These are phyloP conservation scores for Monosporascus ibericus DNA, from an alignment of 2,329 filamentous ascomycete genomes.

Conservation along the genomic window DNA sequence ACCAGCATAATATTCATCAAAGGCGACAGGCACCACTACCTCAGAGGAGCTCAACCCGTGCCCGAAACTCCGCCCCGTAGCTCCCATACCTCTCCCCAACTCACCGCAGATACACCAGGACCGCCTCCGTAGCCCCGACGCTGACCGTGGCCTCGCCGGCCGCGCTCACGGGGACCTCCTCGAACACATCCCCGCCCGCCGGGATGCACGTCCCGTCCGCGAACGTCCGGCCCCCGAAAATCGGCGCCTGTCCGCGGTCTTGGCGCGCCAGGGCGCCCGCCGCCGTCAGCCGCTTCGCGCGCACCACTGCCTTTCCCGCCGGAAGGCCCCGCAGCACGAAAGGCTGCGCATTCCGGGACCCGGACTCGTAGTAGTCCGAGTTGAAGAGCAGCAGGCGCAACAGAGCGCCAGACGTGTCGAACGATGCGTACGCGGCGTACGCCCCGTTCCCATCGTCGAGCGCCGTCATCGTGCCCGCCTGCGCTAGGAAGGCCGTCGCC, in stretches of 20 bases:
- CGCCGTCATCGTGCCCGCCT: constrained; percentile 35
- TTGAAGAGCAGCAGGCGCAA: constrained; percentile 38
- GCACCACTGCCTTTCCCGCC: constrained; percentile 22
- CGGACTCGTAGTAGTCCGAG: constrained; percentile 34
- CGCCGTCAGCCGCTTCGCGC: constrained; percentile 39
- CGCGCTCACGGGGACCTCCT: constrained; percentile 24
- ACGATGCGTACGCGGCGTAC: constrained; percentile 42
- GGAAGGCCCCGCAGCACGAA: constrained; percentile 37
- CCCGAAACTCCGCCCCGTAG: too few relatives aligned
- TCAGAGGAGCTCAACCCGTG: too few relatives aligned
- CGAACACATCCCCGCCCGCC: constrained; percentile 32
- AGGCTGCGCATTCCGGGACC: constrained; percentile 28
- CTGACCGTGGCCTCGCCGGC: constrained; percentile 33
- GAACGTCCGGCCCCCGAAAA: constrained; percentile 41
- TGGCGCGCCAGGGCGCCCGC: constrained; percentile 35
- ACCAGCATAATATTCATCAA: too few relatives aligned
- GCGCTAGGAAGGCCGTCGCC: constrained; percentile 38
- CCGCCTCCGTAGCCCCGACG: constrained; percentile 39
- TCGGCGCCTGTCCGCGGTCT: constrained; percentile 35
- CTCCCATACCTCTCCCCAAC: background rate
- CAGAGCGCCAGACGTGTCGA: constrained; percentile 28
- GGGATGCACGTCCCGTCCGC: constrained; percentile 37
- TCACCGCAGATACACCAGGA: constrained; percentile 39
- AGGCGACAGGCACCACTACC: too few relatives aligned
- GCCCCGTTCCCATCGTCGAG: constrained; percentile 36